Base-by-base conservation (phyloP, 495 filamentous ascomycete species). In the Aspergillus taichungensis region DNA sequence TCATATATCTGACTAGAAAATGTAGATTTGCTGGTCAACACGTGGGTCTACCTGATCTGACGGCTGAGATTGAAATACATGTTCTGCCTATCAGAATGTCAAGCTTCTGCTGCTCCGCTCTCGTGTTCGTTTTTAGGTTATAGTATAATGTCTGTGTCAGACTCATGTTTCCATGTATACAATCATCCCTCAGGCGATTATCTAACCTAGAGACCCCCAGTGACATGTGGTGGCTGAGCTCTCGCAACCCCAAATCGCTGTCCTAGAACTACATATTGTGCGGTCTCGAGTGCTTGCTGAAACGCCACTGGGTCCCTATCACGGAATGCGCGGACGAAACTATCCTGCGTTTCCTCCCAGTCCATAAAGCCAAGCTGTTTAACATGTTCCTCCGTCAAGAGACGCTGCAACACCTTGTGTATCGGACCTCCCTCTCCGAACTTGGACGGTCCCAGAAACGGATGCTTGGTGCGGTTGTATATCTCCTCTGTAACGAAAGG, bases 401-500 rank as follows among this genome's bases (percentile, higher is more conserved):
- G 43, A 13, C 51, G 40, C 24, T 33, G 28, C 12, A 73, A 46
- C 34, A 61, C 44, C n/a, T 43, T 34, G 41, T 72, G 58, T 14
- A 76, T 30, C 6, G 71, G 62, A 8, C 71, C 71, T 13, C 55
- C 43, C 1, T 47, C 32, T 2, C 45, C 42, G 12, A 52, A 70
- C 8, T 8, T 49, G 10, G 53, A 50, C 0, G 71, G 71, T 6
- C 64, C 70, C 12, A 59, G 14, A 44, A 65, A 75, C 3, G 69
- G 63, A 40, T 74, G 59, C 55, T 77, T 76, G 50, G 46, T 61
- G 10, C 70, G 50, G 28, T 57, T 53, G 45, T 73, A 74, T 7
- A 77, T 46, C 54, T 78, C 72, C 14, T 69, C 53, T 0, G 73
- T 76, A 42, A 78, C 56, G 46, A 68, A 76, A 1, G 72, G 72